Conservation (phyloP, 1,139 yeast species). For the Debaryomyces sp. region DNA sequence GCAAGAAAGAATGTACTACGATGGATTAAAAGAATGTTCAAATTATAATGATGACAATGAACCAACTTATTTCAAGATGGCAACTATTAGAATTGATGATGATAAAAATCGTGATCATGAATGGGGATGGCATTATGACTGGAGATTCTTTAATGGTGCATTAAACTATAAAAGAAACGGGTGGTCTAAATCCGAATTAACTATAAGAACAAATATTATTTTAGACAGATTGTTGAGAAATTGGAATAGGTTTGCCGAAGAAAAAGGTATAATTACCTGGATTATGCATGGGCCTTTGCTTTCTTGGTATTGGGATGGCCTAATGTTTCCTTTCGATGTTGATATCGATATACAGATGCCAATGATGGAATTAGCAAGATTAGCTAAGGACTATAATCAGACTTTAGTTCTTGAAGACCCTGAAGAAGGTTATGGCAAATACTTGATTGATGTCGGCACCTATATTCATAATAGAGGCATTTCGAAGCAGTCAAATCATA, state of each 20-base stretch:
- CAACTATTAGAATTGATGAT: slow-evolving; percentile 28
- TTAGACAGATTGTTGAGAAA: slow-evolving; percentile 27
- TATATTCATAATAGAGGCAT: slow-evolving; percentile 27
- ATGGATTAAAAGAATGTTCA: slow-evolving; percentile 26
- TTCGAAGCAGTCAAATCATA: slow-evolving; percentile 23
- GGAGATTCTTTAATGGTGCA: slow-evolving; percentile 44
- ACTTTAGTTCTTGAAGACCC: slow-evolving; percentile 45
- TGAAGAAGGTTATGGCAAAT: slow-evolving; percentile 28
- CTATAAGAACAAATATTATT: slow-evolving; percentile 26
- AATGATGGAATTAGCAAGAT: slow-evolving; percentile 39
- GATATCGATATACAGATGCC: slow-evolving; percentile 52
- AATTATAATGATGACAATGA: slow-evolving; percentile 24
- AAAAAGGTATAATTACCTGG: slow-evolving; percentile 35
- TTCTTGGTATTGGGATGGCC: slow-evolving; percentile 50
- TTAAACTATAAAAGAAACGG: slow-evolving; percentile 28
- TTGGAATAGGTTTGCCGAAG: slow-evolving; percentile 29
- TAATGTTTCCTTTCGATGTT: slow-evolving; percentile 56
- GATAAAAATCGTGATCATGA: slow-evolving; percentile 29
- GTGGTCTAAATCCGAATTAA: slow-evolving; percentile 30
- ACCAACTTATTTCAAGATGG: slow-evolving; percentile 37
- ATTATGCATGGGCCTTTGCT: slow-evolving; percentile 32
- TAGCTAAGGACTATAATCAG: slow-evolving; percentile 41
- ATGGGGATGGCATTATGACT: slow-evolving; percentile 43
- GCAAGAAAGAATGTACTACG: slow-evolving; percentile 27
- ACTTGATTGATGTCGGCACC: slow-evolving; percentile 28